phyloP scores from a whole-genome alignment of 345 rosid genomes.

The Pelargonium nanum region DNA sequence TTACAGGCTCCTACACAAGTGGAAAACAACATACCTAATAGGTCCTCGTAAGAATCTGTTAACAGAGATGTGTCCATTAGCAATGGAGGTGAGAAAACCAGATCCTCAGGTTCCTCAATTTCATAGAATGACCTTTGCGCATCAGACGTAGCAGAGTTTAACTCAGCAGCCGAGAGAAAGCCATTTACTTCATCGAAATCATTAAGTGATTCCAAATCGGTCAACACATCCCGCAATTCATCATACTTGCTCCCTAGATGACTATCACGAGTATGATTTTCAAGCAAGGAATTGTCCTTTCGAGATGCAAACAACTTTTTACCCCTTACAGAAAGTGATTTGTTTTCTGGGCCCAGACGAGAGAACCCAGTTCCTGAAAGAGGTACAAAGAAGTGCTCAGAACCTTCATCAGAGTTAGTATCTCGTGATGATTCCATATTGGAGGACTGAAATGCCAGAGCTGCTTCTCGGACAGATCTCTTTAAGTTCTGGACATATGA shows the following conservation, averaged over 20 bases:
- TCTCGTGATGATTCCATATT: slow-evolving; percentile 63
- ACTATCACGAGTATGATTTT: slow-evolving; percentile 32
- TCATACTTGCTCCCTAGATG: slow-evolving; percentile 41
- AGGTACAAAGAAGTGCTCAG: slow-evolving; percentile 81
- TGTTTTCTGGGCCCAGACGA: slow-evolving; percentile 38
- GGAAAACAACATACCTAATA: slow-evolving; percentile 54
- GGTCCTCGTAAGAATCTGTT: slow-evolving; percentile 75
- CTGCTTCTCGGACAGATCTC: slow-evolving; percentile 92
- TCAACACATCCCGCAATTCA: slow-evolving; percentile 47
- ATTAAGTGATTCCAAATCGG: slow-evolving; percentile 52
- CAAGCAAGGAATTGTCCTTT: slow-evolving; percentile 35
- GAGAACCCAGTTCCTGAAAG: slow-evolving; percentile 52
- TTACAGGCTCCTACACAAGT: background rate
- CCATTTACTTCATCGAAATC: slow-evolving; percentile 62
- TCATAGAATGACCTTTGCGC: slow-evolving; percentile 49
- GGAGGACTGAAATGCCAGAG: slow-evolving; percentile 49
- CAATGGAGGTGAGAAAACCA: slow-evolving; percentile 88
- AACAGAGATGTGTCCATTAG: slow-evolving; percentile 65
- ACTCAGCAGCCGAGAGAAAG: slow-evolving; percentile 51
- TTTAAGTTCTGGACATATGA: slow-evolving; percentile 64
- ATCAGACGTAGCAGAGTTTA: slow-evolving; percentile 49
- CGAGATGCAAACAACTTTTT: slow-evolving; percentile 45
- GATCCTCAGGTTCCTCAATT: slow-evolving; percentile 51
- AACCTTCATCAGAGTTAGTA: slow-evolving; percentile 59
- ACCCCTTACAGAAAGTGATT: slow-evolving; percentile 35